These are phyloP conservation scores for Geranium brycei DNA, from an alignment of 345 rosid species.

Conservation along the genomic window DNA sequence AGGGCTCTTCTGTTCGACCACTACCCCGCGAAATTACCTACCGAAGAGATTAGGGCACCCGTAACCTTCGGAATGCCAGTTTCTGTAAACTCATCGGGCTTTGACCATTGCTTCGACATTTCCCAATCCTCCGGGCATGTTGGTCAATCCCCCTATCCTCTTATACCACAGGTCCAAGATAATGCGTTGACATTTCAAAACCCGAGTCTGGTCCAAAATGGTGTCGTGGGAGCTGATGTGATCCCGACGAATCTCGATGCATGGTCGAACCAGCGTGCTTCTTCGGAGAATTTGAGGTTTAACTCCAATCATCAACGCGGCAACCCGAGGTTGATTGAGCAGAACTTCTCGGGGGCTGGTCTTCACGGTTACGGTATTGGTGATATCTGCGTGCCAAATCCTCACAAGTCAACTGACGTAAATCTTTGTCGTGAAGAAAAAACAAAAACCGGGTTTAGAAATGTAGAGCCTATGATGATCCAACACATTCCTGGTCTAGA, in stretches of 20 bases:
- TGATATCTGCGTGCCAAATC: too few relatives aligned
- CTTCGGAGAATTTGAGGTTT: conserved; percentile 17
- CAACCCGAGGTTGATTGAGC: too few relatives aligned
- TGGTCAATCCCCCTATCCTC: conserved; percentile 15
- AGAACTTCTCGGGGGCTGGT: too few relatives aligned
- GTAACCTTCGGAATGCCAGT: too few relatives aligned
- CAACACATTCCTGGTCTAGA: too few relatives aligned
- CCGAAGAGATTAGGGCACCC: not conserved
- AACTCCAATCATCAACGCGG: conserved; percentile 11
- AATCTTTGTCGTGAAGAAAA: too few relatives aligned
- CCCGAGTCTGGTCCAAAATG: conserved; percentile 5
- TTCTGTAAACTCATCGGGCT: too few relatives aligned
- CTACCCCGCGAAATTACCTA: conserved; percentile 26
- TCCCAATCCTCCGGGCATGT: conserved; percentile 12
- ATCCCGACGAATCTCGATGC: conserved; percentile 28
- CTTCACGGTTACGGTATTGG: too few relatives aligned
- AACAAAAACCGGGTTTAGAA: too few relatives aligned
- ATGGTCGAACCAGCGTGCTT: conserved; percentile 40
- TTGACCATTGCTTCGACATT: too few relatives aligned
- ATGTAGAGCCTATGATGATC: too few relatives aligned
- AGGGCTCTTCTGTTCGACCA: conserved; percentile 55
- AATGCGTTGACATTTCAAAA: conserved; percentile 11
- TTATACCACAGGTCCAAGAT: conserved; percentile 14
- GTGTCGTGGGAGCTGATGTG: conserved; percentile 33
- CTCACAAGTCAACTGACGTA: too few relatives aligned